Evolutionary conservation across 2,329 filamentous ascomycete genomes (phyloP).

Genomic region (Colletotrichum sp.): DNA sequence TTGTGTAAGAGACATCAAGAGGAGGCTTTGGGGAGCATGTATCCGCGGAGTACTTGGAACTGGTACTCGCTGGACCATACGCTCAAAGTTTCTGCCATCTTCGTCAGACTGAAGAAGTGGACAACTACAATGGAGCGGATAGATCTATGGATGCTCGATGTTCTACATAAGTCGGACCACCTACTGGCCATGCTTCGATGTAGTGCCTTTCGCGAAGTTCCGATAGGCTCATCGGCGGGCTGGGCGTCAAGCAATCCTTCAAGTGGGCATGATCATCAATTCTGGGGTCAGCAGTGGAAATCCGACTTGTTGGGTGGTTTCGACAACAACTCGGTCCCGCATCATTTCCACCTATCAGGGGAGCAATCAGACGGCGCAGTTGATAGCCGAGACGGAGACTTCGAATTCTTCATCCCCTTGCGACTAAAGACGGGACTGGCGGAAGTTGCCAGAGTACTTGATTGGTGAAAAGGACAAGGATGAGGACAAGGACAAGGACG

Average conservation of each 20-base stretch:
- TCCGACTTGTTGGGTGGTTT: background rate
- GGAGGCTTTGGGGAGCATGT: background rate
- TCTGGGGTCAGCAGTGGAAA: background rate
- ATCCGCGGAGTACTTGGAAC: background rate
- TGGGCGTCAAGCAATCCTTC: background rate
- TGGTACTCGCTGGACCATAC: background rate
- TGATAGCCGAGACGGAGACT: background rate
- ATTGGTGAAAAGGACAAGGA: no score
- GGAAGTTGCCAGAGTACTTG: no score
- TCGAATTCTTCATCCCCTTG: background rate
- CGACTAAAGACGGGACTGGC: background rate
- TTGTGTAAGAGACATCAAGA: background rate
- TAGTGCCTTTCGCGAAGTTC: background rate
- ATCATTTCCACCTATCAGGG: background rate
- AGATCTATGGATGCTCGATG: background rate
- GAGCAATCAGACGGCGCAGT: background rate
- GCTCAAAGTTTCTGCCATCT: background rate
- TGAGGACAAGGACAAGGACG: no score
- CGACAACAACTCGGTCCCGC: background rate
- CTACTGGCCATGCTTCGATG: background rate
- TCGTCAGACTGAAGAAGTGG: background rate
- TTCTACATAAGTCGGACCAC: background rate
- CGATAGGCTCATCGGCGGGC: background rate
- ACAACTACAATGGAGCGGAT: background rate
- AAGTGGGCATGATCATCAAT: accelerated